Evolutionary conservation across 169 alveolate genomes (phyloP), one percentile per base, ranked within the genome.

Genomic region (Eimeria falciformis): DNA sequence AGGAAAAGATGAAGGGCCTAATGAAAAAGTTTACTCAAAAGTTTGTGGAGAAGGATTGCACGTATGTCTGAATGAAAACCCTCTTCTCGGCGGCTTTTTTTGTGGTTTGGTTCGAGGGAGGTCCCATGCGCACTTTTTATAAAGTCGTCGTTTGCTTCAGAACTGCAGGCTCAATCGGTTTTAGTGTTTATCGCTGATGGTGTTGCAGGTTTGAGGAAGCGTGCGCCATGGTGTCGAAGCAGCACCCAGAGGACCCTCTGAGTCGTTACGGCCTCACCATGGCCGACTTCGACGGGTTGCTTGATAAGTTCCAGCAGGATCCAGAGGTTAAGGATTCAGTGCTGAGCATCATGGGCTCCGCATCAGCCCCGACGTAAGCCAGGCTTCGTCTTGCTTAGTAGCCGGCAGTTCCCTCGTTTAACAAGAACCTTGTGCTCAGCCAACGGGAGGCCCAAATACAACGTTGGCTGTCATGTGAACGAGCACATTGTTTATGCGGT

Each of bases 191-290:
- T 46, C 14, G 43, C 29, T 18, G 29, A 2, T 2, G 50, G n/a
- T 21, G 18, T 18, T 68, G 33, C 93, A 88, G 93, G 3, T 88
- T 88, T 55, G 89, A 94, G 82, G 93, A 94, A 75, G 94, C 95
- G 33, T 94, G 93, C 91, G 90, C 93, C 37, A 85, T 87, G 62
- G 96, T 94, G 37, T 73, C 68, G 91, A 91, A 88, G 71, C 85
- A 86, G 81, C 90, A 94, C 62, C 96, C 95, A 29, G 94, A 90
- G 45, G 96, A 94, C 46, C 96, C 96, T 21, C 91, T 94, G 77
- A 93, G 86, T 73, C 90, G 93, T 37, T 88, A 94, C 47, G 94
- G 93, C 21, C 68, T 94, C 84, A 84, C 95, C 45, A 75, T 94
- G 69, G 87, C 93, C 23, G 94, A 84, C 47, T 94, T 94, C 78